phyloP scores from a whole-genome alignment of 2,329 filamentous ascomycete genomes.

The Furcasterigmium furcatum region DNA sequence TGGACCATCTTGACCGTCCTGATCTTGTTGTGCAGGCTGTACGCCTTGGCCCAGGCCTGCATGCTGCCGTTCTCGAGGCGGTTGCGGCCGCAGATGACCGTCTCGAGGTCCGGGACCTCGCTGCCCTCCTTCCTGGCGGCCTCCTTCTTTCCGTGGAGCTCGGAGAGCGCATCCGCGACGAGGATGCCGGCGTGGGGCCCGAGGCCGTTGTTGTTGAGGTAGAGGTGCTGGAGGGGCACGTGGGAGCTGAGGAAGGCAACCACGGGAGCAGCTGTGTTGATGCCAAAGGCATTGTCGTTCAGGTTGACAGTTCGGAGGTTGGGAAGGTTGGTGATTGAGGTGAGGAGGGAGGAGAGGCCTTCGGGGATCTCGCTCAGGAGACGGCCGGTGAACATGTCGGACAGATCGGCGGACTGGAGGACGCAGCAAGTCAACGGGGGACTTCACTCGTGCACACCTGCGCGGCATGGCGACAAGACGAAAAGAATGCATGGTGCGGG shows the following conservation, averaged over 20 bases:
- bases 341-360: conserved; percentile 81
- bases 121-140: conserved; percentile 69
- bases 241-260: conserved; percentile 89
- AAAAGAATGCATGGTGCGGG: no score
- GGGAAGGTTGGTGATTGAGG: conserved; percentile 79
- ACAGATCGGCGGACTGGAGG: conserved; percentile 77
- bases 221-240: conserved; percentile 86
- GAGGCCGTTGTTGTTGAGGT: conserved; percentile 97
- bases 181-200: conserved; percentile 87
- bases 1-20: conserved; percentile 95
- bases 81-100: conserved; percentile 96
- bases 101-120: conserved; percentile 81
- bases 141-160: conserved; percentile 81
- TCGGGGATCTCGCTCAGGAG: conserved; percentile 91
- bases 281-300: conserved; percentile 96
- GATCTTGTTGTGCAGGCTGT: conserved; percentile 76
- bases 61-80: conserved; percentile 94
- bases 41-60: conserved; percentile 89
- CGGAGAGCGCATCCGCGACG: conserved; percentile 81
- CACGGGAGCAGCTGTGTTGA: conserved; percentile 90
- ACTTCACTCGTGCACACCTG: no score
- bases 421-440: no score
- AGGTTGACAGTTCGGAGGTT: conserved; percentile 90
- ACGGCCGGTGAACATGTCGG: conserved; percentile 96
- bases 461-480: no score